Conservation (phyloP, 257 asterid species). For the Nicotiana tomentosiformis region DNA sequence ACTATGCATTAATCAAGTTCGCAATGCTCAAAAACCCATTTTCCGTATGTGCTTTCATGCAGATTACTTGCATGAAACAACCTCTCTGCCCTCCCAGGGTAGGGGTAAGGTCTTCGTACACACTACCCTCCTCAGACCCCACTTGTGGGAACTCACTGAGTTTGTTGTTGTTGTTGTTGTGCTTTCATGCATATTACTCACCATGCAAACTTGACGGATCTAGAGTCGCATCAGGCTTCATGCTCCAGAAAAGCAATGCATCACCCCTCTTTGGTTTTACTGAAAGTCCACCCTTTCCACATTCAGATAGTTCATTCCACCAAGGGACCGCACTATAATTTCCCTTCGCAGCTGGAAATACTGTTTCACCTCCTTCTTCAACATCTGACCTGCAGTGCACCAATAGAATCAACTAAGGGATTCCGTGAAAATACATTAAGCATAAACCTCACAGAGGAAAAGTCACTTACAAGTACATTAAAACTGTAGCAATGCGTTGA, state of each 20-base stretch:
- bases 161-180: too few relatives aligned
- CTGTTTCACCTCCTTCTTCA: conserved; percentile 99
- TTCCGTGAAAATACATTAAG: not conserved
- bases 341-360: conserved; percentile 91
- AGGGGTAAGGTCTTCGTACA: too few relatives aligned
- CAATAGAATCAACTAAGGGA: conserved; percentile 8
- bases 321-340: conserved; percentile 74
- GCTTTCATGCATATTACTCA: not conserved
- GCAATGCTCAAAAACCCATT: too few relatives aligned
- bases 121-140: too few relatives aligned
- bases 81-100: too few relatives aligned
- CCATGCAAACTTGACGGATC: conserved; percentile 94
- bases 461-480: conserved; percentile 86
- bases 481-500: conserved; percentile 93
- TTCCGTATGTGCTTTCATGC: too few relatives aligned
- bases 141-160: too few relatives aligned
- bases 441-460: conserved; percentile 6
- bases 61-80: too few relatives aligned
- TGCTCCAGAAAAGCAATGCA: conserved; percentile 98
- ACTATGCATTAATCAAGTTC: too few relatives aligned
- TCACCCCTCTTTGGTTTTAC: conserved; percentile 94
- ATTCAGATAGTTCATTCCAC: conserved; percentile 94
- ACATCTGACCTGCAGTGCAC: conserved; percentile 74
- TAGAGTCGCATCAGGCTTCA: conserved; percentile 83
- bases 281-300: conserved; percentile 88